These are phyloP conservation scores for Nasturtium officinale DNA, from an alignment of 345 rosid species.

Conservation along the genomic window DNA sequence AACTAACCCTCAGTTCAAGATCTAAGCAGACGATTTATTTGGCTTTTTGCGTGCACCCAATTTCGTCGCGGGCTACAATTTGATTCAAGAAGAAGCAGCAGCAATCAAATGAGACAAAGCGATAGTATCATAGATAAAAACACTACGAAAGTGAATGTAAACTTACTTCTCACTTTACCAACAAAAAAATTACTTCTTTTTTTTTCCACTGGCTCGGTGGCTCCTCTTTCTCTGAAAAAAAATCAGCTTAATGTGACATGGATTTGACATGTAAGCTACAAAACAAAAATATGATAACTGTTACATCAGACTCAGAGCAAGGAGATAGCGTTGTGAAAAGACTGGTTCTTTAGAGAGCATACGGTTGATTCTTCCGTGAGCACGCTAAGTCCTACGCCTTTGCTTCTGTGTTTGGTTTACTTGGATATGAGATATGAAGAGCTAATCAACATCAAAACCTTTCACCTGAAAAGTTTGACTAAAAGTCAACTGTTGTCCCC, in stretches of 20 bases:
- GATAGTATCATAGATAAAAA: constrained; percentile 14
- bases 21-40: too few relatives aligned
- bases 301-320: not conserved
- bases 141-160: too few relatives aligned
- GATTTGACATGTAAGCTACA: constrained; percentile 79
- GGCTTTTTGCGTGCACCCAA: not conserved
- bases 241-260: constrained; percentile 74
- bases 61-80: constrained; percentile 12
- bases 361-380: constrained; percentile 86
- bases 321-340: not conserved
- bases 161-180: constrained; percentile 44
- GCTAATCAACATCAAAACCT: too few relatives aligned
- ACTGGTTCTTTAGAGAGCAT: constrained; percentile 24
- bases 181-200: too few relatives aligned
- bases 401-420: constrained; percentile 58
- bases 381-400: constrained; percentile 73
- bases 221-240: constrained; percentile 69
- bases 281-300: not conserved
- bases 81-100: constrained; percentile 3
- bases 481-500: too few relatives aligned
- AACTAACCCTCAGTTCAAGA: not conserved
- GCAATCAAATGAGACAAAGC: not conserved
- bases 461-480: constrained; percentile 60
- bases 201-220: constrained; percentile 66
- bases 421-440: too few relatives aligned